Evolutionary conservation across 108 stramenopile species (phyloP), one percentile per base, ranked within the genome.

Genomic region (Cyclostephanos tholiformis): DNA sequence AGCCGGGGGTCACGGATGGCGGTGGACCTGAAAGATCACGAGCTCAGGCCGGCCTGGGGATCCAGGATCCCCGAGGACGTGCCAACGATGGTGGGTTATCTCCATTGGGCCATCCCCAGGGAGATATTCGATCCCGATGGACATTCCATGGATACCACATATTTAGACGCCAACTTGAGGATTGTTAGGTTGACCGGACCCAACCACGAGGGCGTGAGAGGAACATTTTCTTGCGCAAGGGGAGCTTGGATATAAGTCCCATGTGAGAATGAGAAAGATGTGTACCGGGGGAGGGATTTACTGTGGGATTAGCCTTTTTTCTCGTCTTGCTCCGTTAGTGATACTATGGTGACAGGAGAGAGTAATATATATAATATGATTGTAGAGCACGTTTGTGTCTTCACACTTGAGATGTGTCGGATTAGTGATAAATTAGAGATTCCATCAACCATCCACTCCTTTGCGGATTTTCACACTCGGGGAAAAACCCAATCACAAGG

Each of bases 61-160:
- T 79, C 83, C 2, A 76, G 52, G 16, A 69, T 91, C 17, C 91
- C 91, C 3, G 69, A 79, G 11, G 87, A 91, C 65, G 66, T 82
- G 12, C 70, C 75, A 26, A 71, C 36, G 11, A 61, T 91, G 69
- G 87, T 87, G 44, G 86, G 71, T n/a, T 70, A 84, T 49, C 60
- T 92, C 25, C 67, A 81, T 52, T 69, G 84, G 50, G 79, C 87
- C 1, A 85, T 92, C 61, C 91, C 91, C 19, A 82, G 69, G 52
- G 87, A 89, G 65, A 25, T 92, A 43, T 92, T 89, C 72, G 86
- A 92, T 82, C 86, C 88, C 0, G 62, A 72, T 25, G 77, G 83
- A 27, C 84, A 87, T 67, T 84, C 86, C 26, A 84, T 88, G 76
- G 91, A 89, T 63, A 89, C 86, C 38, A 88, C 91, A 17, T 92